phyloP scores from a whole-genome alignment of 129 eudicot genomes.

The Chrysanthemum makinoi region DNA sequence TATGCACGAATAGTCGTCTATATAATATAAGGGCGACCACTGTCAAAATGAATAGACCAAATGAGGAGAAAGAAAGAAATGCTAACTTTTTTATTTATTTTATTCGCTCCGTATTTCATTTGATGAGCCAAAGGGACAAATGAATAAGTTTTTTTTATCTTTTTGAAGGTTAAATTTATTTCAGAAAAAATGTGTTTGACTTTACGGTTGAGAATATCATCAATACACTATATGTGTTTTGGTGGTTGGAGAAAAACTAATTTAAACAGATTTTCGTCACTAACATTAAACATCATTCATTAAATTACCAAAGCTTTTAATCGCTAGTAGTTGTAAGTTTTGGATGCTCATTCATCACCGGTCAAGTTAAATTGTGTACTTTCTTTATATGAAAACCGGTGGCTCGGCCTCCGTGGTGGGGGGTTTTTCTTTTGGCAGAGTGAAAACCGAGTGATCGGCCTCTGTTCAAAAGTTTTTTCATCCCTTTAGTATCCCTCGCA shows the following conservation, averaged over 20 bases:
- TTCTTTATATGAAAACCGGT: neutral
- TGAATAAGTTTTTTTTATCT: neutral
- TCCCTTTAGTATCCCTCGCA: too few species aligned
- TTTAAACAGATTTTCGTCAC: conserved; percentile 21
- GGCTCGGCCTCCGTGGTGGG: too few species aligned
- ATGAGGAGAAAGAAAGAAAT: too few species aligned
- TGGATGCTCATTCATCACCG: conserved; percentile 5
- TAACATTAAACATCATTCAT: conserved; percentile 15
- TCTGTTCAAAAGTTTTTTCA: too few species aligned
- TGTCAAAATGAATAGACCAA: too few species aligned
- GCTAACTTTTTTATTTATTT: too few species aligned
- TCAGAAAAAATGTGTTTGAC: neutral
- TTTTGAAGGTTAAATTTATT: neutral
- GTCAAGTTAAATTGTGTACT: neutral
- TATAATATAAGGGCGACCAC: too few species aligned
- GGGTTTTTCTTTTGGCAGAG: too few species aligned
- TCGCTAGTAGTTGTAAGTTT: conserved; percentile 20
- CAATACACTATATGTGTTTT: neutral
- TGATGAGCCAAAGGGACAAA: too few species aligned
- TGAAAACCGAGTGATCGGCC: too few species aligned
- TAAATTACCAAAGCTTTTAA: neutral
- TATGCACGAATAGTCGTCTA: too few species aligned
- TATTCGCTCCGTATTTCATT: too few species aligned
- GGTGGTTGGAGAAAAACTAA: conserved; percentile 17
- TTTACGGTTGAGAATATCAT: conserved; percentile 11